These are phyloP conservation scores for Puya raimondii DNA, from an alignment of 176 grass and related monocot species.

Conservation along the genomic window DNA sequence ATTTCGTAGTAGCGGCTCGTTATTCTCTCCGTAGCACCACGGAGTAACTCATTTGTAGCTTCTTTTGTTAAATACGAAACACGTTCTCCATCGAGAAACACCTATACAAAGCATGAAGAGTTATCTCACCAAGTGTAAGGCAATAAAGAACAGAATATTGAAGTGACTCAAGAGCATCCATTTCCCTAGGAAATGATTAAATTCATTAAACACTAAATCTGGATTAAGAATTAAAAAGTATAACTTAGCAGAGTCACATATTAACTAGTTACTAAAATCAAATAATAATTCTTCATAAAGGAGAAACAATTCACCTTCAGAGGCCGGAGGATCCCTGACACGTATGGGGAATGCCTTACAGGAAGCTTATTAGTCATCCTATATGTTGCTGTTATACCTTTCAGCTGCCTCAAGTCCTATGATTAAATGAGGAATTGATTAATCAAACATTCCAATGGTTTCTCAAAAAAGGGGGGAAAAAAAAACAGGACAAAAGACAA, in stretches of 20 bases:
- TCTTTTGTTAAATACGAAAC: constrained; percentile 55
- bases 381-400: constrained; percentile 92
- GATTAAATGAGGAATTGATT: not conserved
- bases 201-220: too few relatives aligned
- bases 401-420: constrained; percentile 88
- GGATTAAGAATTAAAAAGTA: too few relatives aligned
- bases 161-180: not conserved
- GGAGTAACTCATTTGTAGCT: constrained; percentile 49
- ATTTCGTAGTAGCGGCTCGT: constrained; percentile 78
- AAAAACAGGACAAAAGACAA: too few relatives aligned
- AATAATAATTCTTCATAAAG: constrained; percentile 21
- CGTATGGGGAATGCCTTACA: constrained; percentile 89
- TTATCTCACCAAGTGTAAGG: constrained; percentile 6
- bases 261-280: not conserved
- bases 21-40: constrained; percentile 57
- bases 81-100: constrained; percentile 72
- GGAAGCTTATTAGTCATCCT: constrained; percentile 98
- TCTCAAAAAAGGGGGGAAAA: not conserved
- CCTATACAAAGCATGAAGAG: constrained; percentile 24
- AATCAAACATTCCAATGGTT: not conserved
- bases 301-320: constrained; percentile 60
- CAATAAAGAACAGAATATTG: not conserved
- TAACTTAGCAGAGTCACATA: too few relatives aligned
- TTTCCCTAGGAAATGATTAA: too few relatives aligned
- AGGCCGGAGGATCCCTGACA: constrained; percentile 79